Evolutionary conservation across 148 eudicot genomes (phyloP).

Genomic region (Polygonum maritimum): DNA sequence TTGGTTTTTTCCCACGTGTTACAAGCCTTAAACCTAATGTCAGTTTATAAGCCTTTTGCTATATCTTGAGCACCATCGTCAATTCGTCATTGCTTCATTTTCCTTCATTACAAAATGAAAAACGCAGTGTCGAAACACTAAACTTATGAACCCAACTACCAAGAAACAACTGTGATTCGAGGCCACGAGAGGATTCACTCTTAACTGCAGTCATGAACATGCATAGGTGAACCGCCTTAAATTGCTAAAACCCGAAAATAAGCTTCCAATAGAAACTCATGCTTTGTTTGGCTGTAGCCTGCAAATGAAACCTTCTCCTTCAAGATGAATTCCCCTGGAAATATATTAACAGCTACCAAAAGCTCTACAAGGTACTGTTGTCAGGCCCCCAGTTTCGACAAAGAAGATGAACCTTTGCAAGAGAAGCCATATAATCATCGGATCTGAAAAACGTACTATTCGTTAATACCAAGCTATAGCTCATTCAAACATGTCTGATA

Average conservation of each 20-base stretch:
- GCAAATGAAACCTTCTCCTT: background rate
- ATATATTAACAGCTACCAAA: background rate
- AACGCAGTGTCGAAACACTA: no score
- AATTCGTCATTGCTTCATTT: no score
- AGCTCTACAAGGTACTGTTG: slow-evolving; percentile 7
- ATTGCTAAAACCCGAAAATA: background rate
- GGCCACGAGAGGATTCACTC: no score
- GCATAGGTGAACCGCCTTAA: background rate
- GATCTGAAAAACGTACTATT: slow-evolving; percentile 39
- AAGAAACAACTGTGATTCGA: no score
- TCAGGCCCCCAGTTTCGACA: slow-evolving; percentile 59
- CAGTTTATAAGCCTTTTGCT: no score
- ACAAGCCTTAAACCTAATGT: no score
- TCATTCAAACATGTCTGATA: background rate
- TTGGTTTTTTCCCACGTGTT: no score
- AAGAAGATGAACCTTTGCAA: slow-evolving; percentile 69
- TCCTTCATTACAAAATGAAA: no score
- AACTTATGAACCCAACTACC: no score
- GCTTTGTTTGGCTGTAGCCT: background rate
- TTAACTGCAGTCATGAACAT: background rate
- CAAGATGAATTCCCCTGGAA: background rate
- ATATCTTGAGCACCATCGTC: no score
- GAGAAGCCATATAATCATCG: slow-evolving; percentile 88
- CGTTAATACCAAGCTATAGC: background rate
- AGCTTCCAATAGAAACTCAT: background rate